Percentiles rank a stretch among this genome's conserved stretches.
Evolutionary conservation across 805 yeast species (phyloP).

Genomic region (Ogataea degrootiae): DNA sequence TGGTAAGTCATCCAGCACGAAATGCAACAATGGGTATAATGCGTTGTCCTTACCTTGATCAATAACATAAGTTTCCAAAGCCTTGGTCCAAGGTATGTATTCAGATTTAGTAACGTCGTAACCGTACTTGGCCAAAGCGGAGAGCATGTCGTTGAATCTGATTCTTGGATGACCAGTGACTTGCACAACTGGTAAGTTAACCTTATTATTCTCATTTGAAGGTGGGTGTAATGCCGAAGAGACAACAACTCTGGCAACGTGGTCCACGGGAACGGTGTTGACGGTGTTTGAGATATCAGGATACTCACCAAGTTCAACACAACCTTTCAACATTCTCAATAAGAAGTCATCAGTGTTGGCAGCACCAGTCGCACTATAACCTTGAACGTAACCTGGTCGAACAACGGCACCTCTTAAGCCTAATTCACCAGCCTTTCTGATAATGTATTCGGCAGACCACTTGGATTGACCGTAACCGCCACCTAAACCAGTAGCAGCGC

Average conservation of each 20-base stretch:
- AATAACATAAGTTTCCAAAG: conserved; percentile 72
- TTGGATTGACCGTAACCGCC: conserved; percentile 97
- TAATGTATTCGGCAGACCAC: conserved; percentile 93
- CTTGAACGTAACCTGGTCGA: conserved; percentile 96
- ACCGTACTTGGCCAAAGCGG: conserved; percentile 64
- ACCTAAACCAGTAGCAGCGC: conserved; percentile 77
- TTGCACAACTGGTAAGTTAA: conserved; percentile 67
- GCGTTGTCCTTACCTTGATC: conserved; percentile 77
- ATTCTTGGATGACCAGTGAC: conserved; percentile 98
- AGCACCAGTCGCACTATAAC: conserved; percentile 77
- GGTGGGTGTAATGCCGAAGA: conserved; percentile 83
- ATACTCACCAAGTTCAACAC: conserved; percentile 77
- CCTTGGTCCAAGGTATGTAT: conserved; percentile 74
- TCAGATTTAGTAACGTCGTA: conserved; percentile 58
- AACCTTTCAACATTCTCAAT: conserved; percentile 90
- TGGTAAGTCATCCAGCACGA: conserved; percentile 90
- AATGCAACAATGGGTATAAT: conserved; percentile 86
- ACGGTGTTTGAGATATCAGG: conserved; percentile 87
- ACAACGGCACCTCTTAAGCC: conserved; percentile 88
- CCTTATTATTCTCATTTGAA: conserved; percentile 29
- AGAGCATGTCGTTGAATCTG: conserved; percentile 69
- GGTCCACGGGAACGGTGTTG: conserved; percentile 97
- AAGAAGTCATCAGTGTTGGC: conserved; percentile 96
- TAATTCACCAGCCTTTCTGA: conserved; percentile 79
- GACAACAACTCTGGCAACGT: conserved; percentile 87